Evolutionary conservation across 2,329 filamentous ascomycete species (phyloP), one percentile per base, ranked within the genome.

Genomic region (Purpureocillium lavendulum): DNA sequence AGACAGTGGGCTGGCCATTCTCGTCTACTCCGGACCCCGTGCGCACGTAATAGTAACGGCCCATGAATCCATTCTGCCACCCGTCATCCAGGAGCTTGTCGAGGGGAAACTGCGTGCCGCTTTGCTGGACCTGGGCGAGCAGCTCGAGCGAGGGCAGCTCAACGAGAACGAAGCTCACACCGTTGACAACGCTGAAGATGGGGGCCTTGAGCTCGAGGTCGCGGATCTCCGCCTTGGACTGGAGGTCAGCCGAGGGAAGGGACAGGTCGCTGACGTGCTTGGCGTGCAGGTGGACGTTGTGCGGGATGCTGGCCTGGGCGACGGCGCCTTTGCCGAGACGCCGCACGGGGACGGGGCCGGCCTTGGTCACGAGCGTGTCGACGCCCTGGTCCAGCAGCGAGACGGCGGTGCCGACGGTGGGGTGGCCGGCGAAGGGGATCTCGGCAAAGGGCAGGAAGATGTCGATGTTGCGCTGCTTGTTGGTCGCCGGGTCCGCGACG

Each of bases 121-220:
- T 50, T 4, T 49, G 48, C 24, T 59, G 48, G 3, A 67, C 62
- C 11, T 58, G 49, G 5, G 61, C 68, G 14, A 90, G 66, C 7
- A 72, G 68, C 24, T 77, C 76, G 9, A 86, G 58, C 39, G 68
- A 70, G 0, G 74, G 66, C 16, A 92, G 65, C 47, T 75, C 63
- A 12, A 84, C 65, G 26, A 86, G 70, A n/a, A 77, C 60, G 57
- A 87, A 88, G 1, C 75, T 76, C 80, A 89, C 83, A 35, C 84
- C 85, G 33, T 76, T 77, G 29, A 87, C 83, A 34, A 88, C 75
- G 46, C 74, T 80, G 40, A 79, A 69, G 14, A 76, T 52, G 12
- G 73, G 70, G 8, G 70, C 66, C 10, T 49, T 43, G 26, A 64
- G 47, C 56, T 69, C 65, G 4, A 59, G 58, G n/a, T 54, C 39